These are phyloP conservation scores for Komagataella pastoris DNA, from an alignment of 805 yeast genomes.

Conservation along the genomic window DNA sequence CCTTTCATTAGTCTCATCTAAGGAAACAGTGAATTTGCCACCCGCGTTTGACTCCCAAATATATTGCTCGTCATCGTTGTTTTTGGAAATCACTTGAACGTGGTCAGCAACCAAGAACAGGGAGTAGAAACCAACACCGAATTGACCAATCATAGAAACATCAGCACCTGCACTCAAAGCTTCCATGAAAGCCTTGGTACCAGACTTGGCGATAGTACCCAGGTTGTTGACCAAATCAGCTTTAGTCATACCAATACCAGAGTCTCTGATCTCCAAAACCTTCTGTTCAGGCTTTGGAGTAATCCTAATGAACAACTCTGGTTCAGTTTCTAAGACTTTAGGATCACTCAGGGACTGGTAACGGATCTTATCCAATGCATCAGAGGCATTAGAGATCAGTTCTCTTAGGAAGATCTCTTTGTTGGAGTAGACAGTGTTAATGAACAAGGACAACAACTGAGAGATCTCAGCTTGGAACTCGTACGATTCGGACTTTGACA, in stretches of 20 bases:
- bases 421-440: constrained; percentile 98
- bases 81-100: constrained; percentile 96
- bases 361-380: constrained; percentile 97
- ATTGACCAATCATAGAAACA: constrained; percentile 99
- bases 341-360: constrained; percentile 93
- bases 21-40: constrained; percentile 94
- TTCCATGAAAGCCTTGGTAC: constrained; percentile 99
- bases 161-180: constrained; percentile 99
- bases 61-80: constrained; percentile 99
- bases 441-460: constrained; percentile 99
- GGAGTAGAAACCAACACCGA: constrained; percentile 99
- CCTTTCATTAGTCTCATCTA: constrained; percentile 77
- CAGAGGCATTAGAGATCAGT: constrained; percentile 96
- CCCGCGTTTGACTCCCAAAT: constrained; percentile 99
- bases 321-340: constrained; percentile 83
- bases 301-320: constrained; percentile 92
- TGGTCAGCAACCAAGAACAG: constrained; percentile 97
- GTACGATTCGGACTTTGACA: constrained; percentile 54
- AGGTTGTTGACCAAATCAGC: constrained; percentile 97
- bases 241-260: constrained; percentile 99
- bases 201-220: constrained; percentile 99
- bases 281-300: constrained; percentile 94
- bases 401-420: constrained; percentile 99
- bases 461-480: constrained; percentile 99
- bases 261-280: constrained; percentile 92